Evolutionary conservation across 2,329 filamentous ascomycete species (phyloP).

Genomic region (Diaporthe humulicola): DNA sequence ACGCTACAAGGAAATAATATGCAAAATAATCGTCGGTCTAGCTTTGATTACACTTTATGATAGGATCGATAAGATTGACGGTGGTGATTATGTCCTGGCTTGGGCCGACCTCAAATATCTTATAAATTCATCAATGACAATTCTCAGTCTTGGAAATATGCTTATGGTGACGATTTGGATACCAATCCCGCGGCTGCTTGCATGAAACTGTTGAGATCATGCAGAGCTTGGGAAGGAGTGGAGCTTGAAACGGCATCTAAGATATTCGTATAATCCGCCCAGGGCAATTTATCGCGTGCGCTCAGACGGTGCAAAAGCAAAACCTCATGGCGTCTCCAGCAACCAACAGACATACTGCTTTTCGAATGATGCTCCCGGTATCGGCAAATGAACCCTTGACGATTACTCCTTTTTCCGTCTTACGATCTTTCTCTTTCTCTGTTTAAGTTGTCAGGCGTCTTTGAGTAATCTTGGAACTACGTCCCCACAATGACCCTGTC

Average conservation of each 20-base stretch:
- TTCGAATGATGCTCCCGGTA: background rate
- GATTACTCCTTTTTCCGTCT: background rate
- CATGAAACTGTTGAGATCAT: background rate
- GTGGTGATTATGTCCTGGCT: background rate
- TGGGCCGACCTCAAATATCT: background rate
- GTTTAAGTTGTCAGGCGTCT: background rate
- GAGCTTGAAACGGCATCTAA: background rate
- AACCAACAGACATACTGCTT: background rate
- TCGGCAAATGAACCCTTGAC: background rate
- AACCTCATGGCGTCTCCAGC: background rate
- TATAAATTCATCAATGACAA: background rate
- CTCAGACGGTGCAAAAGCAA: background rate
- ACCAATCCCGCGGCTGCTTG: background rate
- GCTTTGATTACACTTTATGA: background rate
- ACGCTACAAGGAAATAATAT: background rate
- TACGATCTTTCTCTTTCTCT: background rate
- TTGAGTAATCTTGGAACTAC: background rate
- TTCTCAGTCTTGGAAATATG: background rate
- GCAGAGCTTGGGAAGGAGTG: background rate
- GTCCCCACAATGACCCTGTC: no score
- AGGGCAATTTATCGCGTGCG: background rate
- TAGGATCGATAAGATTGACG: background rate
- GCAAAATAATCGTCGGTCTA: background rate
- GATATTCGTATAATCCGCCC: background rate
- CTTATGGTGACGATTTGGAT: background rate